Percentiles rank a stretch among this genome's conserved stretches.
Evolutionary conservation across 768 basidiomycete species (phyloP).

Genomic region (Kwoniella sp.): DNA sequence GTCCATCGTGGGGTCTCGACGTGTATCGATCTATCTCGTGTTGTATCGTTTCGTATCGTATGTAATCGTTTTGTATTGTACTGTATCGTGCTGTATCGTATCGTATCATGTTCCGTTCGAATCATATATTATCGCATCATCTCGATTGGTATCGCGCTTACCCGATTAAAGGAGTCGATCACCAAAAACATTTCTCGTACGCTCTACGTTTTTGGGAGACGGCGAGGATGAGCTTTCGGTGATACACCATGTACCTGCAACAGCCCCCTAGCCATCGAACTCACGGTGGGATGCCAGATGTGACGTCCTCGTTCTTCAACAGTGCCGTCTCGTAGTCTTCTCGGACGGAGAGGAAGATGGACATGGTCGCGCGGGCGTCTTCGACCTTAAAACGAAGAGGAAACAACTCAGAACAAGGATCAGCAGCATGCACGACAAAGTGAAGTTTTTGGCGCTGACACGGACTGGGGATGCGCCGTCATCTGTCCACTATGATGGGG

Average conservation of each 20-base stretch:
- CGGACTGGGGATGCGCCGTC: background rate
- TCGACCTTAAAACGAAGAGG: too few relatives aligned
- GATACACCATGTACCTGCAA: too few relatives aligned
- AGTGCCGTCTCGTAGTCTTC: conserved; percentile 43
- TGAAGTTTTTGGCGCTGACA: background rate
- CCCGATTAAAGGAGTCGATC: background rate
- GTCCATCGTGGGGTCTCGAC: background rate
- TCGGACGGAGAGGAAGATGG: conserved; percentile 63
- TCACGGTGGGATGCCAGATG: conserved; percentile 39
- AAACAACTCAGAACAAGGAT: background rate
- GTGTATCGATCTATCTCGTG: background rate
- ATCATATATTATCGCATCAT: too few relatives aligned
- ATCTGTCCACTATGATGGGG: too few relatives aligned
- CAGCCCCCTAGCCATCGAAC: too few relatives aligned
- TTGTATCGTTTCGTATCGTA: background rate
- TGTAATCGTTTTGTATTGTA: background rate
- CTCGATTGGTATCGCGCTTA: background rate
- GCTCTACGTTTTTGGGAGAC: conserved; percentile 4
- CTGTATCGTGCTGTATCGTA: background rate
- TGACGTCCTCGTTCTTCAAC: conserved; percentile 32
- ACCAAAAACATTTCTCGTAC: conserved; percentile 32
- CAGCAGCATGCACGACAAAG: background rate
- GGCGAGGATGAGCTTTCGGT: conserved; percentile 9
- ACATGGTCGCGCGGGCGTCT: conserved; percentile 92
- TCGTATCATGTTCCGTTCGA: background rate